A percentile compares a stretch with the other conserved stretches of the same genome.
Evolutionary conservation across 2,329 filamentous ascomycete genomes (phyloP).

Genomic region (Colletotrichum lentis): DNA sequence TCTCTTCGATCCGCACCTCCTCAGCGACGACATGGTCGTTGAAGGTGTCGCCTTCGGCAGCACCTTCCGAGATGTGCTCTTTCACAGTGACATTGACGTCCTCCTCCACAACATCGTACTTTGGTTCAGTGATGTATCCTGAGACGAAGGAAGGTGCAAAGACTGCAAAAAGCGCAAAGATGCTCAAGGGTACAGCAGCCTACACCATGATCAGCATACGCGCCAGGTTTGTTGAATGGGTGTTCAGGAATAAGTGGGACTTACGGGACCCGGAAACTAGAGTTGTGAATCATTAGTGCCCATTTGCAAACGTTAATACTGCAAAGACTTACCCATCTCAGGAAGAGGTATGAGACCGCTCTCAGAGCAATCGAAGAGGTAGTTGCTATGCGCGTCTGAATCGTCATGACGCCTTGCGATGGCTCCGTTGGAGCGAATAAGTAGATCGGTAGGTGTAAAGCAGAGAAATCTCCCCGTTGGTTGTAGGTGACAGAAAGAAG

Average conservation of each 20-base stretch:
- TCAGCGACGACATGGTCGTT: constrained; percentile 52
- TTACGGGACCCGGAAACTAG: constrained; percentile 45
- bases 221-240: neutral
- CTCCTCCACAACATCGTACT: constrained; percentile 67
- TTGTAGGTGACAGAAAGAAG: neutral
- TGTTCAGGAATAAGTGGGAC: constrained; percentile 23
- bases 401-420: constrained; percentile 41
- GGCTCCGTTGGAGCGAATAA: constrained; percentile 11
- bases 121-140: constrained; percentile 64
- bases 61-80: constrained; percentile 51
- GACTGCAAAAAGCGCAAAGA: constrained; percentile 70
- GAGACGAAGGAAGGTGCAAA: constrained; percentile 71
- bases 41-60: too few relatives aligned
- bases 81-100: constrained; percentile 65
- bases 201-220: constrained; percentile 29
- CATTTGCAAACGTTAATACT: constrained; percentile 5
- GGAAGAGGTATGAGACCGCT: constrained; percentile 62
- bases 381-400: constrained; percentile 47
- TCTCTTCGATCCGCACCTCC: constrained; percentile 70
- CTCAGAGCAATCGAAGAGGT: constrained; percentile 61
- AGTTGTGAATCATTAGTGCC: constrained; percentile 12
- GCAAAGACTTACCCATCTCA: constrained; percentile 63
- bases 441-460: constrained; percentile 38
- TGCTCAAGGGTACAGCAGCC: constrained; percentile 39
- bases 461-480: constrained; percentile 38